Evolutionary conservation across 1,284 basidiomycete genomes (phyloP), one percentile per base, ranked within the genome.

Genomic region (Leccinum pachyderme): DNA sequence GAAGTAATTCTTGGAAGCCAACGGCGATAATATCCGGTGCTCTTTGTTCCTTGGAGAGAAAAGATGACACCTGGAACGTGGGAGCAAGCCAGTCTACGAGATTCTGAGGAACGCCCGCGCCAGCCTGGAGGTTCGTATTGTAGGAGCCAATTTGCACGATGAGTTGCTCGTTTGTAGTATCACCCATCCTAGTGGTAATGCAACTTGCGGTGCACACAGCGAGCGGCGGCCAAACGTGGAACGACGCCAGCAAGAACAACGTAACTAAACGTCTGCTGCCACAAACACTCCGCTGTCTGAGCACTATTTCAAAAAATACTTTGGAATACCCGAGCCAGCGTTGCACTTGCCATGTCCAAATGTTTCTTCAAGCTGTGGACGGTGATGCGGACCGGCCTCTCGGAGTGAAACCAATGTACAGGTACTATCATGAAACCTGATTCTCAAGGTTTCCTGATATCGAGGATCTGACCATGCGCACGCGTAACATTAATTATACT

Each of bases 1-100:
- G 92, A 9, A 95, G 77, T 43, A 95, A 79, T 69, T 95, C 93
- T 67, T 95, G 93, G 63, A 95, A 95, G 11, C 93, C 93, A 47
- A 95, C 87, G 1, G 87, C 93, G 52, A 94, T 83, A 33, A 95
- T 86, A 69, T 95, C 93, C 31, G 90, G 85, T 2, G 85, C 82
- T 50, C 81, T 76, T 24, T 75, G 77, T 52, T 79, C 77, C 50
- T 75, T 77, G 37, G 84, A 79, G 37, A 89, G 81, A 65, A 90
- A 89, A 33, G 72, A 78, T 25, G 89, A 89, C 5, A 90, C 87
- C 58, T 86, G 84, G 8, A 92, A 72, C 0, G 89, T 89, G 33
- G 89, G 90, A 11, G 82, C 77, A 33, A 92, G 79, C 89, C 89
- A 92, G 75, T 91, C 90, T 7, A 92, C 89, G 43, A 92, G 78